A percentile compares a stretch with the other conserved stretches of the same genome.
Conservation (phyloP, 495 filamentous ascomycete genomes). For the Tuber aestivum region DNA sequence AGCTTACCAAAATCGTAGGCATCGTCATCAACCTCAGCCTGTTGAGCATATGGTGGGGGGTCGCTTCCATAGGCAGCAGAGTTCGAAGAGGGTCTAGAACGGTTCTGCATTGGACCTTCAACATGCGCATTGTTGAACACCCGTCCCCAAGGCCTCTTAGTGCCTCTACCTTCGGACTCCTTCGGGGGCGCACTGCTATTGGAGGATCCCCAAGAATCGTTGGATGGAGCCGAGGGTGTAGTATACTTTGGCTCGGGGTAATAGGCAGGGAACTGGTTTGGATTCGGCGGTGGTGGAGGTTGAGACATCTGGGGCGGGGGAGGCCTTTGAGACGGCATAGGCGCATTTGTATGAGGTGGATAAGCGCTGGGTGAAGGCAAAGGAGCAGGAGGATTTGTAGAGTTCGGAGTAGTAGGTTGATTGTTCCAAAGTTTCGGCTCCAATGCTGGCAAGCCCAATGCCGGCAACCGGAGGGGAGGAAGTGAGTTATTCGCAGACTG, state of each 20-base stretch:
- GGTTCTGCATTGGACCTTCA: constrained; percentile 38
- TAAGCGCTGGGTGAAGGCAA: constrained; percentile 32
- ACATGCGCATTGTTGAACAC: constrained; percentile 40
- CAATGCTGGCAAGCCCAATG: constrained; percentile 22
- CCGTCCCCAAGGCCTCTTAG: constrained; percentile 40
- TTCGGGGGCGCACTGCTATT: constrained; percentile 17
- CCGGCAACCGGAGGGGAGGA: constrained; percentile 33
- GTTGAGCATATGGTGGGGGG: constrained; percentile 22
- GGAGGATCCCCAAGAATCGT: constrained; percentile 23
- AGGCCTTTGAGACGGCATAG: constrained; percentile 25
- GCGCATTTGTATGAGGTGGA: constrained; percentile 17
- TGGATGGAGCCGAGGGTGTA: constrained; percentile 22
- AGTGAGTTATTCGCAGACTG: constrained; percentile 28
- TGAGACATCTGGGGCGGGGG: constrained; percentile 32
- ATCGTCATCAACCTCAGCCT: constrained; percentile 35
- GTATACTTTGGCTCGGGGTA: constrained; percentile 37
- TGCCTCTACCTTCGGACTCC: constrained; percentile 29
- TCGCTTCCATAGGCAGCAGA: constrained; percentile 39
- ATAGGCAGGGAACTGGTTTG: constrained; percentile 38
- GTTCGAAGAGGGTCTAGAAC: constrained; percentile 35
- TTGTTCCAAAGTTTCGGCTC: constrained; percentile 38
- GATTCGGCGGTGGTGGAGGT: constrained; percentile 29
- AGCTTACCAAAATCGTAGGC: constrained; percentile 39
- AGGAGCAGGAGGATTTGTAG: constrained; percentile 33
- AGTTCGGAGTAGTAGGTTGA: constrained; percentile 36